Base-by-base conservation (phyloP, 2,329 filamentous ascomycete genomes). In the Botryotinia calthae region DNA sequence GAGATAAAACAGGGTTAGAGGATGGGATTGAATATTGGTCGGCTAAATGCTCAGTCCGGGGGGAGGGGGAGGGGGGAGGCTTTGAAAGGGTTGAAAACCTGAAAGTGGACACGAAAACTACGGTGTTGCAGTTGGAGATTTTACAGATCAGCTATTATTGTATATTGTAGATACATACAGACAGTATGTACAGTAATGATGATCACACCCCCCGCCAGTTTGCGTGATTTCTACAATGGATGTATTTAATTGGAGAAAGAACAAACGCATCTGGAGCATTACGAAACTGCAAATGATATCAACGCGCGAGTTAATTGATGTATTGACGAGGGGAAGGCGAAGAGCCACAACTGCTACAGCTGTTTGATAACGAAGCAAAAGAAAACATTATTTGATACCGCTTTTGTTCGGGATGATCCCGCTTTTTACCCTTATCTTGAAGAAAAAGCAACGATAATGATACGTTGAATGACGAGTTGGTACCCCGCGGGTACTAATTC, bases 371-470 rank as follows among this genome's bases (percentile, higher is more conserved):
- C 22, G n/a, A 37, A 65, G 63, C 28, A 65, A 37, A 48, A 48
- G 44, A 51, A 65, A 65, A 48, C 42, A 14, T 51, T n/a, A 25
- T 37, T 14, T 51, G 46, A 34, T 22, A 65, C 42, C 16, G 22
- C 34, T n/a, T 61, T n/a, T 40, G 37, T 42, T 62, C 34, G 51
- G n/a, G n/a, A 42, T n/a, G 22, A n/a, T 62, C 59, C 51, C 51
- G 51, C 51, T 14, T 56, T 31, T 56, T 9, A 28, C 51, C n/a
- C 51, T 56, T 56, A 18, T 56, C 51, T 56, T 28, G n/a, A 8
- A 56, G n/a, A n/a, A 37, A 65, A 66, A 66, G 63, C 44, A 66
- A 66, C 8, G 22, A 20, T 34, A 66, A 66, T 66, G 44, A 48
- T 51, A 51, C 31, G 63, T 37, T 42, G 25, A 63, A 63, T 63